Evolutionary conservation across 306 rosid species (phyloP), one percentile per base, ranked within the genome.

Genomic region (Vigna nakashimae): DNA sequence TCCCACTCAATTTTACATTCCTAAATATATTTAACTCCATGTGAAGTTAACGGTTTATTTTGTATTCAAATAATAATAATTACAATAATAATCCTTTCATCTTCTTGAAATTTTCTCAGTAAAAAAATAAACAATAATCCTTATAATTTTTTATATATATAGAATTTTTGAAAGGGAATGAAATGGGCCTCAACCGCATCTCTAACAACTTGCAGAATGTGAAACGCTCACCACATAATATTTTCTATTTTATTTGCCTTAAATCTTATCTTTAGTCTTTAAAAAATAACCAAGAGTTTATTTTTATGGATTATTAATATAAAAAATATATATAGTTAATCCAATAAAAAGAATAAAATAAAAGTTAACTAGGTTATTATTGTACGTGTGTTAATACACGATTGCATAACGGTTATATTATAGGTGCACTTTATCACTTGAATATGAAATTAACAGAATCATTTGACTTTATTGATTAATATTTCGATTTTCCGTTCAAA

Each of bases 151-250:
- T 60, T 62, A 3, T 75, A 66, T 62, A 3, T 75, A 66, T 56
- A 68, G 24, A n/a, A 14, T 53, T 40, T 17, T 69, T 18, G 0
- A 48, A 45, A 58, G 17, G 18, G 10, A 48, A 13, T 36, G 46
- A 38, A n/a, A 49, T 22, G 32, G 59, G 24, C 43, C 50, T 22
- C 64, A 17, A 28, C 67, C 34, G 2, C 51, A 49, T 51, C 40
- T 22, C 14, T 65, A 50, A 28, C 72, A 26, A 64, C 28, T 73
- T 24, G 52, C 9, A 17, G 30, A 76, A 22, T 58, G n/a, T 36
- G 40, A 57, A 78, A 48, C 13, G n/a, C 48, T 24, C 36, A 63
- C 78, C 78, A 64, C 49, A 17, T 17, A 64, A 9, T 64, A 15
- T 32, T 62, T 0, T 34, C 68, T 8, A 34, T 32, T 10, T 32